Evolutionary conservation across 768 basidiomycete genomes (phyloP).

Genomic region (Leucocoprinus sp.): DNA sequence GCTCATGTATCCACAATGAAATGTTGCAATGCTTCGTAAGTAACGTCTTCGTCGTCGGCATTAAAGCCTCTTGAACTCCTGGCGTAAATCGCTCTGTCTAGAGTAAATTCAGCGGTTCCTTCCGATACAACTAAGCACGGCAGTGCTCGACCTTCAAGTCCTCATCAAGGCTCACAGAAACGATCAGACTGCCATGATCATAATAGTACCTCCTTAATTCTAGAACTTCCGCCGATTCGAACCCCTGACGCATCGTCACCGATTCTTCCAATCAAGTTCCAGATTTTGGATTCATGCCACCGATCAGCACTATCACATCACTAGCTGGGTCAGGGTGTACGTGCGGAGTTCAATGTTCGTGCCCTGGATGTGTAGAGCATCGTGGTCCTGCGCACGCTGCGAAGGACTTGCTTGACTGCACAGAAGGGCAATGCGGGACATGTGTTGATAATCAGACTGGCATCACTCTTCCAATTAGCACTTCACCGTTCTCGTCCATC

Average conservation of each 20-base stretch:
- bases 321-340: constrained; percentile 65
- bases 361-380: constrained; percentile 68
- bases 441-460: constrained; percentile 51
- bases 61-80: constrained; percentile 2
- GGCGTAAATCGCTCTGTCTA: constrained; percentile 12
- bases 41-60: constrained; percentile 13
- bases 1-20: constrained; percentile 31
- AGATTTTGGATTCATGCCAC: constrained; percentile 49
- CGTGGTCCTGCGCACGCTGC: constrained; percentile 44
- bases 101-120: background rate
- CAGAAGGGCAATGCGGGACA: constrained; percentile 43
- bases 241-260: constrained; percentile 19
- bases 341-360: constrained; percentile 60
- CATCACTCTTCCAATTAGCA: constrained; percentile 31
- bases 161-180: constrained; percentile 23
- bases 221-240: constrained; percentile 44
- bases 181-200: constrained; percentile 17
- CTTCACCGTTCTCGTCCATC: constrained; percentile 10
- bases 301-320: constrained; percentile 49
- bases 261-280: constrained; percentile 25
- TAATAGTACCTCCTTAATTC: constrained; percentile 19
- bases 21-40: constrained; percentile 16
- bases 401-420: constrained; percentile 37
- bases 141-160: constrained; percentile 23
- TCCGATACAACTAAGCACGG: constrained; percentile 14